Conservation (phyloP, 108 stramenopile species). For the Craspedostauros australis region DNA sequence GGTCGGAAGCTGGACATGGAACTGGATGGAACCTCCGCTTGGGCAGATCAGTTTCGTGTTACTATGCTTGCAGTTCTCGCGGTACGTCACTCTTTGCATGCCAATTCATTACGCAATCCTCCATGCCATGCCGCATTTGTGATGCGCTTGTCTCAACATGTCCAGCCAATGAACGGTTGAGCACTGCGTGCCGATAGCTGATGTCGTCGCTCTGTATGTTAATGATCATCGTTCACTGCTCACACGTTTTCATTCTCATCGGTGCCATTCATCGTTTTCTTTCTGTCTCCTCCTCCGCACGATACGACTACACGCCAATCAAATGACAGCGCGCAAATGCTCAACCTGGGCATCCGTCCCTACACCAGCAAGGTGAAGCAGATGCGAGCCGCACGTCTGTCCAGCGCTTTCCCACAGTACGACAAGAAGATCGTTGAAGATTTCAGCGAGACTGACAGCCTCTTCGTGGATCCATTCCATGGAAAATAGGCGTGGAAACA, state of each 20-base stretch:
- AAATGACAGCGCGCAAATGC: constrained; percentile 61
- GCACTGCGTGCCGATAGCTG: too few relatives aligned
- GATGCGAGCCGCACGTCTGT: constrained; percentile 22
- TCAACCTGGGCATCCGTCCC: constrained; percentile 77
- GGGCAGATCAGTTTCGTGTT: constrained; percentile 79
- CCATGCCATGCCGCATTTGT: too few relatives aligned
- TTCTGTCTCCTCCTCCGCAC: too few relatives aligned
- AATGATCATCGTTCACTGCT: background rate
- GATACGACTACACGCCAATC: too few relatives aligned
- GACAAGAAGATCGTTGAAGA: constrained; percentile 31
- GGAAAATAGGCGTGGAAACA: too few relatives aligned
- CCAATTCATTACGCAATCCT: too few relatives aligned
- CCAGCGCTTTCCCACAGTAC: constrained; percentile 41
- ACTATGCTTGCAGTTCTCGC: constrained; percentile 70
- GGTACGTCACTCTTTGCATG: too few relatives aligned
- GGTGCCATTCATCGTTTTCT: constrained; percentile 22
- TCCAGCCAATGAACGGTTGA: too few relatives aligned
- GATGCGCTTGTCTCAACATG: too few relatives aligned
- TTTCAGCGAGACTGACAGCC: constrained; percentile 24
- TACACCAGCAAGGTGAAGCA: constrained; percentile 48
- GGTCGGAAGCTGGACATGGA: constrained; percentile 75
- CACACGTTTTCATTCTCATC: background rate
- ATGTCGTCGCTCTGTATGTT: too few relatives aligned
- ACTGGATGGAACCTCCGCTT: constrained; percentile 84
- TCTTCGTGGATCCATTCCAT: background rate